These are phyloP conservation scores for Cryptosporidium muris DNA, from an alignment of 169 alveolate genomes.

Conservation along the genomic window DNA sequence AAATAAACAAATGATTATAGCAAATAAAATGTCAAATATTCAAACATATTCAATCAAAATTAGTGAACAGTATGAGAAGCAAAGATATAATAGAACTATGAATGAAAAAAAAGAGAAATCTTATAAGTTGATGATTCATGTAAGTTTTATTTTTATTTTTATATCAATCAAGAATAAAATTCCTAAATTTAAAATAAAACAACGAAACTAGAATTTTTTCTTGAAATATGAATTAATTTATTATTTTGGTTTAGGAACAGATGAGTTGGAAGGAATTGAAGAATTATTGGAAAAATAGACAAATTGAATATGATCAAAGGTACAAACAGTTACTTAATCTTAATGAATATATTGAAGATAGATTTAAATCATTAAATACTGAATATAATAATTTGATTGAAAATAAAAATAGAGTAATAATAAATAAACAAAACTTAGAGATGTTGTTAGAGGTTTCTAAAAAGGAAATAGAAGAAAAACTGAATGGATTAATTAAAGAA, in stretches of 20 bases:
- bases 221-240: not conserved
- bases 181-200: too few relatives aligned
- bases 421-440: constrained; percentile 46
- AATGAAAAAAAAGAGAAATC: too few relatives aligned
- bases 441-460: constrained; percentile 36
- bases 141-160: too few relatives aligned
- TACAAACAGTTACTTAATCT: constrained; percentile 31
- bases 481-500: constrained; percentile 10
- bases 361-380: constrained; percentile 16
- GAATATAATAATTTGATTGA: constrained; percentile 28
- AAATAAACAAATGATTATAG: too few relatives aligned
- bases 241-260: not conserved
- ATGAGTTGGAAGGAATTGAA: constrained; percentile 20
- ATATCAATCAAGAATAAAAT: too few relatives aligned
- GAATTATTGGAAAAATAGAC: not conserved
- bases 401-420: constrained; percentile 19
- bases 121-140: too few relatives aligned
- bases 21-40: too few relatives aligned
- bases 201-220: too few relatives aligned
- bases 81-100: too few relatives aligned
- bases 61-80: too few relatives aligned
- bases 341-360: constrained; percentile 16
- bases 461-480: constrained; percentile 64
- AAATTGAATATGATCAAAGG: constrained; percentile 33
- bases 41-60: too few relatives aligned